Evolutionary conservation across 176 grass and related monocot genomes (phyloP).

Genomic region (Cenchrus purpureus): DNA sequence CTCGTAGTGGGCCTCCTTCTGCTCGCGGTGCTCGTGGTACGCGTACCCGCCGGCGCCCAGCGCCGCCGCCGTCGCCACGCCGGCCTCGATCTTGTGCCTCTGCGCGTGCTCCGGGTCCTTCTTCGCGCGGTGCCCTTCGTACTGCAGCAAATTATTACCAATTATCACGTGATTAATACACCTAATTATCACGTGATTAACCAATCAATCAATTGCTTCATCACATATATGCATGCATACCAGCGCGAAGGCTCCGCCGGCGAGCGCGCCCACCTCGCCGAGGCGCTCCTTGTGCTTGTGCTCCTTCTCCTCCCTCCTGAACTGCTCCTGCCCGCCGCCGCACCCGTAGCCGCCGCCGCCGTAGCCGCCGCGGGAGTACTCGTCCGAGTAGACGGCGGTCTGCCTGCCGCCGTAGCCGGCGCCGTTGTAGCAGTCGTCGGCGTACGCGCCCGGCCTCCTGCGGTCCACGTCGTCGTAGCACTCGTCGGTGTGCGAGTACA

Average conservation of each 20-base stretch:
- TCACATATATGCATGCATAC: not conserved
- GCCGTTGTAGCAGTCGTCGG: conserved; percentile 19
- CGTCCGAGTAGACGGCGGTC: conserved; percentile 23
- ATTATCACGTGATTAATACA: too few species aligned
- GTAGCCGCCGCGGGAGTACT: conserved; percentile 16
- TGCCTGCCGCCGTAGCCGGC: conserved; percentile 24
- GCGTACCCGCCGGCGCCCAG: conserved; percentile 70
- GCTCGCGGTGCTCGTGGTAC: conserved; percentile 83
- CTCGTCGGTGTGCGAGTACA: conserved; percentile 42
- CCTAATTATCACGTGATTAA: too few species aligned
- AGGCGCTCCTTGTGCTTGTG: conserved; percentile 79
- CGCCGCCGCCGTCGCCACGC: conserved; percentile 50
- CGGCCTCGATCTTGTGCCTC: conserved; percentile 81
- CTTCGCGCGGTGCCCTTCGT: conserved; percentile 70
- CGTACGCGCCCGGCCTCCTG: conserved; percentile 5
- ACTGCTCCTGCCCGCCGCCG: conserved; percentile 40
- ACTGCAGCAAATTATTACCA: conserved; percentile 28
- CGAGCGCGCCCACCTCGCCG: conserved; percentile 60
- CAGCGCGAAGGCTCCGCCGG: conserved; percentile 62
- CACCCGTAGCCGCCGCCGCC: not conserved
- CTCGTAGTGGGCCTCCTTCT: conserved; percentile 60
- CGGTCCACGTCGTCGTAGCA: conserved; percentile 1
- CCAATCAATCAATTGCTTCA: too few species aligned
- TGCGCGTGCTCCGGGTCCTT: conserved; percentile 74
- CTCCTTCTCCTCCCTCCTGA: conserved; percentile 63